Conservation (phyloP, 768 basidiomycete species). For the Suillus subluteus region DNA sequence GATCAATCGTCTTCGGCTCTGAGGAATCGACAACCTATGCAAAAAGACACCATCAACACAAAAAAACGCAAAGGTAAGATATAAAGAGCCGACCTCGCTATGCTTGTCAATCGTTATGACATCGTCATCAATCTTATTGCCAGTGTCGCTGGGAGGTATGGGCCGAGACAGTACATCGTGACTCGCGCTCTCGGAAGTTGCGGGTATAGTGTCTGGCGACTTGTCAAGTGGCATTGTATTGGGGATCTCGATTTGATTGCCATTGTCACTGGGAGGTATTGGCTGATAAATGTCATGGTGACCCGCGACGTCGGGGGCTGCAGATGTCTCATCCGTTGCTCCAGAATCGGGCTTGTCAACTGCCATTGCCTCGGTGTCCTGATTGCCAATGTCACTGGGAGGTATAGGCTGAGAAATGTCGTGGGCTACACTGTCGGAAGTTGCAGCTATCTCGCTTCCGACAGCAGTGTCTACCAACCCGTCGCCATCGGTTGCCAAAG, state of each 20-base stretch:
- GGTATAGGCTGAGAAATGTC: background rate
- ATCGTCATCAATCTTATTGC: conserved; percentile 12
- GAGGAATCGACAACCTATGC: background rate
- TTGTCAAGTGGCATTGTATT: background rate
- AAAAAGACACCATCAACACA: background rate
- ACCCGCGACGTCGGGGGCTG: background rate
- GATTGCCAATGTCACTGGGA: conserved; percentile 6
- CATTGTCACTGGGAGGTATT: conserved; percentile 1
- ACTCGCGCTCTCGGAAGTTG: background rate
- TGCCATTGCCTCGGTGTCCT: conserved; percentile 20
- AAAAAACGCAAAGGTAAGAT: background rate
- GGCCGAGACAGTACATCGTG: conserved; percentile 5
- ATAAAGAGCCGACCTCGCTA: conserved; percentile 22
- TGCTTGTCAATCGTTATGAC: conserved; percentile 22
- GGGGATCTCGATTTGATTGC: conserved; percentile 10
- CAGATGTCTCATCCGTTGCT: background rate
- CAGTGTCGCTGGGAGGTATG: background rate
- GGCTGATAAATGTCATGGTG: conserved; percentile 1
- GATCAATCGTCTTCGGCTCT: background rate
- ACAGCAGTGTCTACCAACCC: background rate
- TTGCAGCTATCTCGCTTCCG: background rate
- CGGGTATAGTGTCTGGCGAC: background rate
- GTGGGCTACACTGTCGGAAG: background rate
- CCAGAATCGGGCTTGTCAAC: conserved; percentile 12
- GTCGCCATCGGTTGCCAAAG: background rate